Percentiles rank a stretch among this genome's conserved stretches.
Conservation (phyloP, 139 green algal genomes). For the Chlamydomonas sp. region DNA sequence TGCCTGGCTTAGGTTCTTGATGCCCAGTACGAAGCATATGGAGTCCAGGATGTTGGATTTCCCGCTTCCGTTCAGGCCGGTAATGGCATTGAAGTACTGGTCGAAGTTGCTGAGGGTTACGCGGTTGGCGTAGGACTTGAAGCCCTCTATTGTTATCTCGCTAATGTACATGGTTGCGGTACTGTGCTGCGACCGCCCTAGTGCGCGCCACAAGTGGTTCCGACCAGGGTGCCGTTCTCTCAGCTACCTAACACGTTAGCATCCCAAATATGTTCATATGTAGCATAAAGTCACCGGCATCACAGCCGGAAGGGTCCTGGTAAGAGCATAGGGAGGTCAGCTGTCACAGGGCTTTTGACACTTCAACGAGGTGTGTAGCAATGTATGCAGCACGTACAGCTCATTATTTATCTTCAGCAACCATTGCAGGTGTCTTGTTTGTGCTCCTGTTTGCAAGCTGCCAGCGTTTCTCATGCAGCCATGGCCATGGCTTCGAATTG, state of each 20-base stretch:
- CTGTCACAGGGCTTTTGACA: too few species aligned
- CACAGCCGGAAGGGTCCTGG: neutral
- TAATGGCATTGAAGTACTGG: conserved; percentile 98
- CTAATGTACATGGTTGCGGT: conserved; percentile 91
- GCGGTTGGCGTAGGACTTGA: conserved; percentile 98
- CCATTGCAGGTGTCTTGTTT: too few species aligned
- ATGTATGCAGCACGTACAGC: too few species aligned
- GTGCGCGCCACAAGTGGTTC: neutral
- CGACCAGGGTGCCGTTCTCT: too few species aligned
- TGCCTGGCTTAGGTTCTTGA: conserved; percentile 93
- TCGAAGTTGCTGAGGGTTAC: conserved; percentile 92
- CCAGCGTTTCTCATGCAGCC: too few species aligned
- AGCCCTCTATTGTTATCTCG: conserved; percentile 97
- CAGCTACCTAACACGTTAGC: too few species aligned
- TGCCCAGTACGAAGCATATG: conserved; percentile 99
- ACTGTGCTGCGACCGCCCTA: neutral
- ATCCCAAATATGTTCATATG: neutral
- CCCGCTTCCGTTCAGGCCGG: conserved; percentile 96
- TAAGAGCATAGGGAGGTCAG: too few species aligned
- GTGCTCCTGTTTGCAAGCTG: too few species aligned
- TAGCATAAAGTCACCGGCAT: neutral
- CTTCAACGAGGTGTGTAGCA: too few species aligned
- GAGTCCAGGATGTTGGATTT: conserved; percentile 99
- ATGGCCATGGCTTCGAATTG: too few species aligned
- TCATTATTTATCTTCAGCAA: too few species aligned